phyloP scores from a whole-genome alignment of 805 yeast genomes.

The Nakazawaea molendinolei region DNA sequence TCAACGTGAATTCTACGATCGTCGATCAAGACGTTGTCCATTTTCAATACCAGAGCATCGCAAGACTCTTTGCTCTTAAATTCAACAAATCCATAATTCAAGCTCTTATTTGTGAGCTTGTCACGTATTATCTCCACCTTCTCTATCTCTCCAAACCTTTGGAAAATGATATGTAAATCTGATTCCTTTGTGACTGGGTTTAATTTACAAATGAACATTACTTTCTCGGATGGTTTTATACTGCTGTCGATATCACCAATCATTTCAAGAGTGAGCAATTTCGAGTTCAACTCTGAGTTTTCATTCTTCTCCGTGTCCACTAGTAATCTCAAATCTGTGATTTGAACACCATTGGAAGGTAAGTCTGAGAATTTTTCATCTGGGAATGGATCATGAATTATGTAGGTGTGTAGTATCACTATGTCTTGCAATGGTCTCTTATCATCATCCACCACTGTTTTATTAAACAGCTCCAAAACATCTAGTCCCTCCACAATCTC shows the following conservation, averaged over 20 bases:
- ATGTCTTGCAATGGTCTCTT: constrained; percentile 41
- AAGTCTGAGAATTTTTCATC: constrained; percentile 20
- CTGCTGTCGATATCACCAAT: constrained; percentile 56
- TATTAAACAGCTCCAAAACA: constrained; percentile 37
- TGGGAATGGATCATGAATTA: constrained; percentile 49
- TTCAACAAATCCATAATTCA: constrained; percentile 62
- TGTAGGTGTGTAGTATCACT: constrained; percentile 42
- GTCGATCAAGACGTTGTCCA: constrained; percentile 59
- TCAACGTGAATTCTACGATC: constrained; percentile 61
- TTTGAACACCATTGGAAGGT: constrained; percentile 19
- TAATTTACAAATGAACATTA: constrained; percentile 55
- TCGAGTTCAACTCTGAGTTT: constrained; percentile 34
- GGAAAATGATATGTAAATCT: constrained; percentile 49
- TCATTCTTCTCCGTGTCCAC: constrained; percentile 20
- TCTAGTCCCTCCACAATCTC: constrained; percentile 42
- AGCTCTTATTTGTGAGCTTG: constrained; percentile 37
- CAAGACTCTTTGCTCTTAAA: constrained; percentile 40
- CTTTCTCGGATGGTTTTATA: constrained; percentile 53
- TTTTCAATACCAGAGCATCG: constrained; percentile 55
- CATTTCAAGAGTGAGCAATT: constrained; percentile 56
- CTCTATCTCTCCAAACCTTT: constrained; percentile 51
- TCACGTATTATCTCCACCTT: constrained; percentile 49
- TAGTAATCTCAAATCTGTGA: constrained; percentile 26
- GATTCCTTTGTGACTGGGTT: constrained; percentile 56
- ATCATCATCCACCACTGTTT: constrained; percentile 29